phyloP scores from a whole-genome alignment of 306 rosid genomes.

The Morella rubra region DNA sequence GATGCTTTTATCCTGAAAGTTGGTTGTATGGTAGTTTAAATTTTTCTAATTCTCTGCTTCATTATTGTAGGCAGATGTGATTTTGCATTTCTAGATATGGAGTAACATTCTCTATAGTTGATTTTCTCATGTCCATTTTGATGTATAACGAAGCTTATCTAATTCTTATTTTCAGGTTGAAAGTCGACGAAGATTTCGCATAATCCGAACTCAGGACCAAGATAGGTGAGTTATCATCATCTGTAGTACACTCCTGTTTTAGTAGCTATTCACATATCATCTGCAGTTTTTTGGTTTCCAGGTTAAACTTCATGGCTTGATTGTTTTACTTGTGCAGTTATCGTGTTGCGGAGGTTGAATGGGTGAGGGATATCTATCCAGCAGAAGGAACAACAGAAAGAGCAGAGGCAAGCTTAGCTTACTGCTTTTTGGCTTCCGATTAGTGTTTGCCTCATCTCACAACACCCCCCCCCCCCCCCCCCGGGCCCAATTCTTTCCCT shows the following conservation, averaged over 20 bases:
- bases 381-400: constrained; percentile 73
- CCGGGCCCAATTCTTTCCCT: neutral
- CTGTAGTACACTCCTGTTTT: too few relatives aligned
- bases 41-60: neutral
- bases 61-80: neutral
- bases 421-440: constrained; percentile 26
- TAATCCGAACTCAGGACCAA: constrained; percentile 78
- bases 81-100: neutral
- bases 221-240: constrained; percentile 65
- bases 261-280: too few relatives aligned
- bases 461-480: neutral
- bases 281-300: neutral
- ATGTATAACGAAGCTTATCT: neutral
- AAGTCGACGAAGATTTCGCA: constrained; percentile 80
- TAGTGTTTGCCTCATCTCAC: neutral
- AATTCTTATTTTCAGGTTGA: constrained; percentile 60
- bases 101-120: neutral
- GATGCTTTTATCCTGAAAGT: neutral
- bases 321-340: constrained; percentile 53
- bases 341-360: constrained; percentile 93
- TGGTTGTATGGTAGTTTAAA: neutral
- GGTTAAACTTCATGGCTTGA: constrained; percentile 17
- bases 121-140: neutral
- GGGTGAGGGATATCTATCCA: constrained; percentile 69
- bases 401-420: constrained; percentile 62